Percentiles rank a stretch among this genome's conserved stretches.
These are phyloP conservation scores for Protomyces lactucae-debilis DNA, from an alignment of 1,139 yeast species.

Conservation along the genomic window DNA sequence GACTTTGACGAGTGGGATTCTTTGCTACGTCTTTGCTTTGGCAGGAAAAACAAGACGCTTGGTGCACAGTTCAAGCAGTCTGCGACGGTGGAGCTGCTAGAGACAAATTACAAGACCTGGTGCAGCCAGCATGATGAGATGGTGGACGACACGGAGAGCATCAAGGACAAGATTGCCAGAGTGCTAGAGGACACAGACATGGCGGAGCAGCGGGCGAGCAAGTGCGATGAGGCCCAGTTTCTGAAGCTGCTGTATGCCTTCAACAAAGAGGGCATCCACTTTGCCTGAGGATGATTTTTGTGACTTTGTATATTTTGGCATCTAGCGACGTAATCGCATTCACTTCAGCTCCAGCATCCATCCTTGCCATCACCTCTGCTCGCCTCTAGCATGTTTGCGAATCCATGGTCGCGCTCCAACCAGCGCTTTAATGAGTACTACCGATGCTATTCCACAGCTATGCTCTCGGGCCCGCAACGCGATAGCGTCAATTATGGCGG, in stretches of 20 bases:
- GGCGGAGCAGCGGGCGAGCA: constrained; percentile 83
- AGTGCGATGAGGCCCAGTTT: constrained; percentile 92
- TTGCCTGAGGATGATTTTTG: constrained; percentile 52
- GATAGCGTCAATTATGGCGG: constrained; percentile 94
- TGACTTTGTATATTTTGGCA: not conserved
- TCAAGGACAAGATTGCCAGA: constrained; percentile 49
- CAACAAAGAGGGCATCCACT: constrained; percentile 95
- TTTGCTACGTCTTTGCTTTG: constrained; percentile 78
- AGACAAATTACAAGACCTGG: constrained; percentile 78
- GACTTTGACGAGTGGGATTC: constrained; percentile 98
- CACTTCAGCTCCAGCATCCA: not conserved
- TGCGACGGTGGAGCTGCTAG: constrained; percentile 78
- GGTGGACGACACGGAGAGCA: constrained; percentile 53
- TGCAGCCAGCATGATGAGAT: constrained; percentile 48
- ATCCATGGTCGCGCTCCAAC: constrained; percentile 27
- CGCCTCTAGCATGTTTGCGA: not conserved
- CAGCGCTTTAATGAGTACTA: constrained; percentile 69
- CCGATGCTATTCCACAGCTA: constrained; percentile 83
- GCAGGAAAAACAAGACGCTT: constrained; percentile 81
- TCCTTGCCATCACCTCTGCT: not conserved
- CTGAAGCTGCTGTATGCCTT: constrained; percentile 80
- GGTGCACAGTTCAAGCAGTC: constrained; percentile 86
- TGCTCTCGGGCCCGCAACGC: constrained; percentile 79
- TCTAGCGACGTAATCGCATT: not conserved
- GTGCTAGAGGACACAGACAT: constrained; percentile 68